phyloP scores from a whole-genome alignment of 179 eudicot species.

The Amaranthus tricolor region DNA sequence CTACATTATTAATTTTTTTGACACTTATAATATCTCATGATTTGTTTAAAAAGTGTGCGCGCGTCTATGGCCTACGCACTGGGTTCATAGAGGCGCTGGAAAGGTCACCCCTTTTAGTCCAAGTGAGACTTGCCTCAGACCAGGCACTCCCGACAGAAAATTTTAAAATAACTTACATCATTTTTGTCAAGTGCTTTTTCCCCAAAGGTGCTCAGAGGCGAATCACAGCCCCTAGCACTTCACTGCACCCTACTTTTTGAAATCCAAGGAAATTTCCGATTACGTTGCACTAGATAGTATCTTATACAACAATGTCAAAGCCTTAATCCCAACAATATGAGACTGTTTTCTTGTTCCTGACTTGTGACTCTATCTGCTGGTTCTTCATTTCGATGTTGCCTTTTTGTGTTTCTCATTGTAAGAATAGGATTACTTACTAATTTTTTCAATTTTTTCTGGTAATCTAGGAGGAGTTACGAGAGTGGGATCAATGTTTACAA shows the following conservation, averaged over 20 bases:
- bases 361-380: neutral
- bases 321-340: neutral
- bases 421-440: neutral
- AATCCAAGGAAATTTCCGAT: neutral
- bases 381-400: neutral
- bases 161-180: too few species aligned
- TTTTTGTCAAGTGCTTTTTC: too few species aligned
- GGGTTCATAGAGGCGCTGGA: too few species aligned
- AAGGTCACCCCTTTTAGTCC: too few species aligned
- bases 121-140: too few species aligned
- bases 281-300: neutral
- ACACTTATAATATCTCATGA: neutral
- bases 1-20: neutral
- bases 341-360: neutral
- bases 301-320: too few species aligned
- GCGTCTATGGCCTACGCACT: too few species aligned
- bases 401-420: neutral
- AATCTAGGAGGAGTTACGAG: constrained; percentile 81
- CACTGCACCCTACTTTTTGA: too few species aligned
- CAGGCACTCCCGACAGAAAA: too few species aligned
- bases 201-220: too few species aligned
- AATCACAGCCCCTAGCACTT: too few species aligned
- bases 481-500: constrained; percentile 92
- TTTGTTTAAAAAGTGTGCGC: neutral
- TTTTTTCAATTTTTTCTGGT: neutral